phyloP scores from a whole-genome alignment of 164 flowering plant genomes.

The Vitis riparia region DNA sequence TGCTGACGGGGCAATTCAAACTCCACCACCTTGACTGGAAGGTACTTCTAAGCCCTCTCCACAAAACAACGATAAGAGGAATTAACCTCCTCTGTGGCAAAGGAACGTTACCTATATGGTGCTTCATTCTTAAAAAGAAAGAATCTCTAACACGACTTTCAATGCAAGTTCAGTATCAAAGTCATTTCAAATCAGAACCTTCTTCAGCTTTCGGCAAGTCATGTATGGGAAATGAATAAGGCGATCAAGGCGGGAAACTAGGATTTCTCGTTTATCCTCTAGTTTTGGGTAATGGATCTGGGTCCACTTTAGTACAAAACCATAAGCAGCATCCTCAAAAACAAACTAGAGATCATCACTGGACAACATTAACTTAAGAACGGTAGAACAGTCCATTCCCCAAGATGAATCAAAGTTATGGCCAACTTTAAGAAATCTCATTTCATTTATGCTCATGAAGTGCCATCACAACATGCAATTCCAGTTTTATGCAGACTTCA shows the following conservation, averaged over 20 bases:
- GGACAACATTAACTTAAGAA: constrained; percentile 39
- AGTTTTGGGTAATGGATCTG: constrained; percentile 35
- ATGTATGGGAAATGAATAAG: constrained; percentile 48
- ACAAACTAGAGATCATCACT: constrained; percentile 48
- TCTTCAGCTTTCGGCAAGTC: constrained; percentile 46
- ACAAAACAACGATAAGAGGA: constrained; percentile 26
- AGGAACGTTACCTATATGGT: constrained; percentile 34
- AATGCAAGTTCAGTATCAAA: constrained; percentile 42
- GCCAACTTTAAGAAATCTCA: constrained; percentile 2
- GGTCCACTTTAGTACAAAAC: constrained; percentile 46
- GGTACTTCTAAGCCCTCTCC: constrained; percentile 50
- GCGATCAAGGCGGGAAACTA: constrained; percentile 34
- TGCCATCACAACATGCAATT: too few relatives aligned
- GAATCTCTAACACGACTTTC: constrained; percentile 50
- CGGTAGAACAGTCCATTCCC: constrained; percentile 30
- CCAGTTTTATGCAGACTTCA: too few relatives aligned
- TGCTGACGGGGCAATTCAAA: constrained; percentile 55
- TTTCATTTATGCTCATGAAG: too few relatives aligned
- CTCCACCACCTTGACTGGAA: constrained; percentile 51
- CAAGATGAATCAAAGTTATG: constrained; percentile 15
- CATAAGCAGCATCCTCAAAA: constrained; percentile 46
- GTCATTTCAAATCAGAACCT: constrained; percentile 42
- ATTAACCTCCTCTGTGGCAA: constrained; percentile 35
- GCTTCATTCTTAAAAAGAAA: constrained; percentile 56
- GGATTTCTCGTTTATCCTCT: constrained; percentile 39